These are phyloP conservation scores for Hypoxylon sp. DNA, from an alignment of 2,329 filamentous ascomycete species.

Conservation along the genomic window DNA sequence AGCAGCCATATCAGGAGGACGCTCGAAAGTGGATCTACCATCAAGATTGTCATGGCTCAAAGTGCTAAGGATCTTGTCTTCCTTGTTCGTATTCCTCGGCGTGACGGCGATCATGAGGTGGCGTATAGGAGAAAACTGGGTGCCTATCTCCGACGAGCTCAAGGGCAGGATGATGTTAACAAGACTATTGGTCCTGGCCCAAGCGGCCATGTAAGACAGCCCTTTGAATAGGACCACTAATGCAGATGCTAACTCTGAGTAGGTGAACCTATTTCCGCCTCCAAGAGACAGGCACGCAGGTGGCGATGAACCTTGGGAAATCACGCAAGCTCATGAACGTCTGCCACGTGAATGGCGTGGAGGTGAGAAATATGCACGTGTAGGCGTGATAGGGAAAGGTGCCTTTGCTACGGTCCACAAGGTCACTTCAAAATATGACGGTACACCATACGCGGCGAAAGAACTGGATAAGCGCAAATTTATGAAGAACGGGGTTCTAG, in stretches of 20 bases:
- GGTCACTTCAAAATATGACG: slow-evolving; percentile 87
- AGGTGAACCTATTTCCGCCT: slow-evolving; percentile 54
- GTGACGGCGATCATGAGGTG: slow-evolving; percentile 75
- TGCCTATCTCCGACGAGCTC: slow-evolving; percentile 70
- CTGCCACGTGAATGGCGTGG: slow-evolving; percentile 82
- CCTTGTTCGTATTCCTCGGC: slow-evolving; percentile 85
- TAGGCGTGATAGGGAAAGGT: slow-evolving; percentile 87
- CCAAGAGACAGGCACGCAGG: slow-evolving; percentile 37
- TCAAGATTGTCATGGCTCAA: slow-evolving; percentile 75
- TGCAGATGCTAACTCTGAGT: slow-evolving; percentile 35
- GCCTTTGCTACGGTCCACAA: slow-evolving; percentile 96
- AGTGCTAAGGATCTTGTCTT: slow-evolving; percentile 77
- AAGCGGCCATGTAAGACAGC: slow-evolving; percentile 62
- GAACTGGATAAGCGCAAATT: slow-evolving; percentile 94
- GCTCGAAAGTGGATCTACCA: slow-evolving; percentile 79
- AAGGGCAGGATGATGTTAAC: slow-evolving; percentile 54
- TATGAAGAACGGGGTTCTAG: slow-evolving; percentile 90
- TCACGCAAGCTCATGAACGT: slow-evolving; percentile 55
- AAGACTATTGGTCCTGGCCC: slow-evolving; percentile 65
- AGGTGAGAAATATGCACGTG: slow-evolving; percentile 85
- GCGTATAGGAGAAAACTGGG: slow-evolving; percentile 78
- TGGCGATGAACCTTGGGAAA: slow-evolving; percentile 31
- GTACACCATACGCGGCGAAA: slow-evolving; percentile 89
- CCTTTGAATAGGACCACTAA: neutral
- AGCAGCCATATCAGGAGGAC: slow-evolving; percentile 67